A percentile compares a stretch with the other conserved stretches of the same genome.
These are phyloP conservation scores for Gomphus sp. DNA, from an alignment of 1,284 basidiomycete genomes.

Conservation along the genomic window DNA sequence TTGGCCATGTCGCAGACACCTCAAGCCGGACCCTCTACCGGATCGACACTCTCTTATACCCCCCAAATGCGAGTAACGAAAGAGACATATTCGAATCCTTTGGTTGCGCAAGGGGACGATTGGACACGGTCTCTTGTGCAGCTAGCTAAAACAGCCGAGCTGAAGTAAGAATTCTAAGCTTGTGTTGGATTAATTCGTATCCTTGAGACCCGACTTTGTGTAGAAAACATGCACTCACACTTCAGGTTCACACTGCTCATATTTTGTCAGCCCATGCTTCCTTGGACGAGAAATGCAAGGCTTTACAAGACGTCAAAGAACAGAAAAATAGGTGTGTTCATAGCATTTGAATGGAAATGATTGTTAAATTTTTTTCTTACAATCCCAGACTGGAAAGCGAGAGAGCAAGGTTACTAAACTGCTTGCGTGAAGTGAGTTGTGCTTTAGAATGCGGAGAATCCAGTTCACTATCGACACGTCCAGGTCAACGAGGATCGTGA, in stretches of 20 bases:
- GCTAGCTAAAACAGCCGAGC: conserved; percentile 71
- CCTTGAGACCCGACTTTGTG: not conserved
- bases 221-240: conserved; percentile 71
- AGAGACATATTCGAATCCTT: conserved; percentile 25
- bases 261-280: conserved; percentile 71
- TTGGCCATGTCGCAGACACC: conserved; percentile 7
- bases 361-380: not conserved
- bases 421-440: conserved; percentile 48
- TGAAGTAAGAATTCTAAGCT: conserved; percentile 62
- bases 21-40: conserved; percentile 6
- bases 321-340: conserved; percentile 67
- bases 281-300: conserved; percentile 63
- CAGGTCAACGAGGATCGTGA: conserved; percentile 74
- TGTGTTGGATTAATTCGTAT: conserved; percentile 2
- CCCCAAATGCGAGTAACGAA: conserved; percentile 6
- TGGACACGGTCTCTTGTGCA: conserved; percentile 79
- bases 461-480: not conserved
- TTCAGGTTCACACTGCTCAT: conserved; percentile 78
- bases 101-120: conserved; percentile 60
- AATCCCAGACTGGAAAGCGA: conserved; percentile 61
- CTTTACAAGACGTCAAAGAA: conserved; percentile 68
- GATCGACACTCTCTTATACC: not conserved
- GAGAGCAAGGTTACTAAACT: conserved; percentile 51
- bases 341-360: not conserved
- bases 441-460: not conserved